Evolutionary conservation across 2,329 filamentous ascomycete species (phyloP).

Genomic region (Septoria linicola): DNA sequence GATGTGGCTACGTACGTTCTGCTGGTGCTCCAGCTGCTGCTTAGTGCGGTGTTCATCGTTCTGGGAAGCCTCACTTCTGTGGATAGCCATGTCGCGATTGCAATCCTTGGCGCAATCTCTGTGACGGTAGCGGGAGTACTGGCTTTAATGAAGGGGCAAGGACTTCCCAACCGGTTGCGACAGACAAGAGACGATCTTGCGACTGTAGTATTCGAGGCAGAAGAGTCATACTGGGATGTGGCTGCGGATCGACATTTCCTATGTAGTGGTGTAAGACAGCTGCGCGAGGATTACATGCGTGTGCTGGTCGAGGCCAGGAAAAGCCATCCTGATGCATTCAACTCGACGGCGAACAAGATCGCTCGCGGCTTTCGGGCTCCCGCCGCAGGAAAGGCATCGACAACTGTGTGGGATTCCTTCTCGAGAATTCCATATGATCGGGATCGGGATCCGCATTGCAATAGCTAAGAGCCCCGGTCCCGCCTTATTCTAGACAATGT

Average conservation of each 20-base stretch:
- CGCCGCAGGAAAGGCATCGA: neutral
- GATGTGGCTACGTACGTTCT: conserved; percentile 34
- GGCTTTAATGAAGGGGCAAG: conserved; percentile 28
- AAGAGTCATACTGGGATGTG: conserved; percentile 41
- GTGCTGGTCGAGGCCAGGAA: conserved; percentile 36
- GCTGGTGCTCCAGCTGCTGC: conserved; percentile 36
- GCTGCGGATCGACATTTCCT: conserved; percentile 33
- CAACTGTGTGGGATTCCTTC: no score
- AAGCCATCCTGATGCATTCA: conserved; percentile 42
- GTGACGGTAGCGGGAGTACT: conserved; percentile 38
- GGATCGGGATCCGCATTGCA: no score
- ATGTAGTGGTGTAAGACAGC: conserved; percentile 37
- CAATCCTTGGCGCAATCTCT: conserved; percentile 36
- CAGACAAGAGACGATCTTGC: conserved; percentile 36
- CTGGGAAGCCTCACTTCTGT: conserved; percentile 34
- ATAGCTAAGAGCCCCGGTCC: no score
- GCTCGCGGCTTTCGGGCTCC: conserved; percentile 7
- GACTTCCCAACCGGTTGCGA: conserved; percentile 31
- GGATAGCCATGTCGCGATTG: conserved; percentile 36
- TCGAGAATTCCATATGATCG: no score
- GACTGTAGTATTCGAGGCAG: conserved; percentile 37
- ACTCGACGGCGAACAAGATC: conserved; percentile 19
- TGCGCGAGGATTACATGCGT: conserved; percentile 38
- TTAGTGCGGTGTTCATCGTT: conserved; percentile 40
- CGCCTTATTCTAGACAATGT: no score